Conservation (phyloP, 208 protist species). For the Novymonas esmeraldas region DNA sequence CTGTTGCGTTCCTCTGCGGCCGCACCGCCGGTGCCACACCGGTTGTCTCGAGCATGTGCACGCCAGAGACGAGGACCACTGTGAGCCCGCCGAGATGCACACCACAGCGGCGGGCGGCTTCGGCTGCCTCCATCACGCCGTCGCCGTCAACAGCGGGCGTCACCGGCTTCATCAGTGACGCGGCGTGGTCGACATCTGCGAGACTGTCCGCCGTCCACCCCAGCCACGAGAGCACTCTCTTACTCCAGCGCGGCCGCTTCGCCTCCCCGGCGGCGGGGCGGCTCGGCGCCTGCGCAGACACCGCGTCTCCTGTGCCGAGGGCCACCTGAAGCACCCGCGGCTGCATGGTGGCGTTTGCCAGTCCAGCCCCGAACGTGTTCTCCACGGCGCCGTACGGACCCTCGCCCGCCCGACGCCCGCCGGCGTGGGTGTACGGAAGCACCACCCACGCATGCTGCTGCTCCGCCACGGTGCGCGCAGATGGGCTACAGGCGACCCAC, state of each 20-base stretch:
- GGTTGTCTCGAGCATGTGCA: conserved; percentile 20
- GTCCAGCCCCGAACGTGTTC: conserved; percentile 21
- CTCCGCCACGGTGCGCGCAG: conserved; percentile 47
- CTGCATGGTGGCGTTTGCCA: conserved; percentile 43
- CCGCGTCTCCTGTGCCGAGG: conserved; percentile 9
- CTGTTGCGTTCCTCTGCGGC: neutral
- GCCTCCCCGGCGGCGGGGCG: neutral
- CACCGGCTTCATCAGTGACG: neutral
- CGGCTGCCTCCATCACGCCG: conserved; percentile 11
- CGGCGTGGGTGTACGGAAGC: conserved; percentile 35
- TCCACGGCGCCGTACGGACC: neutral
- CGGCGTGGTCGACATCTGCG: conserved; percentile 23
- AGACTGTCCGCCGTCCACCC: conserved; percentile 14
- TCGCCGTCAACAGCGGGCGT: conserved; percentile 4
- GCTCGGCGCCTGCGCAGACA: no score
- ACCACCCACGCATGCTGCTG: conserved; percentile 35
- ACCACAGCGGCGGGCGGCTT: conserved; percentile 32
- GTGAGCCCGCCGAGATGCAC: conserved; percentile 35
- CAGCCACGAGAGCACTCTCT: conserved; percentile 18
- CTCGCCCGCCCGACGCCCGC: neutral
- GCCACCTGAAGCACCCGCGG: conserved; percentile 14
- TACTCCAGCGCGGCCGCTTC: neutral
- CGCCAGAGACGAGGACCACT: conserved; percentile 40
- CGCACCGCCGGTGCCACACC: no score
- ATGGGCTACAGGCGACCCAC: conserved; percentile 39